These are phyloP conservation scores for Canavalia gladiata DNA, from an alignment of 306 rosid genomes.

Conservation along the genomic window DNA sequence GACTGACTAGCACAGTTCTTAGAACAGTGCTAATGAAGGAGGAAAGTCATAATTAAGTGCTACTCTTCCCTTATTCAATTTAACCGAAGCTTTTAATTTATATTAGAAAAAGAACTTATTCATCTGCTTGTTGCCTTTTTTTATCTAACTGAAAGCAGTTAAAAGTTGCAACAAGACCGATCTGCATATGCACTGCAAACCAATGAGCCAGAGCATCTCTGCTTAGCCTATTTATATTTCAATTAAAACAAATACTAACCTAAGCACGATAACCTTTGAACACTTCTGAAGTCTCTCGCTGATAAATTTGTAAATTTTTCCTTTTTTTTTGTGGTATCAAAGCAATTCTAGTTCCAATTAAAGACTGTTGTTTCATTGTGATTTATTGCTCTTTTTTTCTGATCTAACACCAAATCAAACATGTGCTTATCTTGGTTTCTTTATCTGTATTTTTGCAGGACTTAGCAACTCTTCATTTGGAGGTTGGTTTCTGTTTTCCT, in stretches of 20 bases:
- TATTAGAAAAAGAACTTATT: no score
- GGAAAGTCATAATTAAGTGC: not conserved
- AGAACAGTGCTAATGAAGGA: conserved; percentile 6
- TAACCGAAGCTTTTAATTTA: not conserved
- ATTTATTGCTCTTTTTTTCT: conserved; percentile 2
- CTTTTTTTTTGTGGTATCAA: not conserved
- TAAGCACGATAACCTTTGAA: not conserved
- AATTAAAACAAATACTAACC: not conserved
- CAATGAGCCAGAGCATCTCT: not conserved
- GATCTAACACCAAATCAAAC: conserved; percentile 21
- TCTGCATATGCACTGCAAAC: not conserved
- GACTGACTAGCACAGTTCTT: not conserved
- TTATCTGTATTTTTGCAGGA: conserved; percentile 61
- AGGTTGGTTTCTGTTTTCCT: conserved; percentile 64
- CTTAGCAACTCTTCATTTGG: conserved; percentile 69
- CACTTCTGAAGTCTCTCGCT: not conserved
- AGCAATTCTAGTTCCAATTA: not conserved
- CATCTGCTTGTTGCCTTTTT: not conserved
- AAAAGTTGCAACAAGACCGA: not conserved
- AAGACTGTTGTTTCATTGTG: not conserved
- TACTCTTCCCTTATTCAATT: no score
- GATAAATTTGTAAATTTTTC: conserved; percentile 7
- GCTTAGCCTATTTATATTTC: not conserved
- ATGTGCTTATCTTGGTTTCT: conserved; percentile 48
- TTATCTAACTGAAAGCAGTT: not conserved